phyloP scores from a whole-genome alignment of 176 grass and related monocot genomes.

The Panicum miliaceum region DNA sequence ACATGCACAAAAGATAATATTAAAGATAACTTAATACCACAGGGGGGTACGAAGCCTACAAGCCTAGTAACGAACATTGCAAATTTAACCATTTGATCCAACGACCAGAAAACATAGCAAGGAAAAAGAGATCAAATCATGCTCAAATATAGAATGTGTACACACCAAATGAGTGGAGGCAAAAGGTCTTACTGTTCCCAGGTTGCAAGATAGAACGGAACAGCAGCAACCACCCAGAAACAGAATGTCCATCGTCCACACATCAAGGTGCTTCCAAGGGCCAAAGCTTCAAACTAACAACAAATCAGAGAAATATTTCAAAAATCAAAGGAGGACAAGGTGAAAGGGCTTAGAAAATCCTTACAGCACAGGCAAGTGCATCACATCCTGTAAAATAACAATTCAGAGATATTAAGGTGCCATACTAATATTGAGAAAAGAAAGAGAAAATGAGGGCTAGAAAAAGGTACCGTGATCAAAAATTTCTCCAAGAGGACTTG shows the following conservation, averaged over 20 bases:
- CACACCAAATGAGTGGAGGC: constrained; percentile 15
- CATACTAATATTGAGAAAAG: not conserved
- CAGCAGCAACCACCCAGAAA: constrained; percentile 85
- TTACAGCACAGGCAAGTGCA: constrained; percentile 98
- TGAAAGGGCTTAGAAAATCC: constrained; percentile 46
- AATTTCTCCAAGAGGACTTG: constrained; percentile 98
- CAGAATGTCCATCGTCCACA: constrained; percentile 79
- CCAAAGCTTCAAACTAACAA: constrained; percentile 92
- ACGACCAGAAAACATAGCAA: constrained; percentile 19
- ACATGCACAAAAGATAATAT: constrained; percentile 4
- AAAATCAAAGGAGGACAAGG: constrained; percentile 25
- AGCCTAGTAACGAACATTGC: not conserved
- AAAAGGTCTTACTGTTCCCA: constrained; percentile 91
- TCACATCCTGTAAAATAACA: constrained; percentile 82
- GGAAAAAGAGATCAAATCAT: constrained; percentile 15
- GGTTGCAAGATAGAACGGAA: constrained; percentile 95
- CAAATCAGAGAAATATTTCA: constrained; percentile 27
- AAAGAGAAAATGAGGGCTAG: not conserved
- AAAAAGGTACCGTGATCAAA: constrained; percentile 84
- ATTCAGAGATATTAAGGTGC: constrained; percentile 27
- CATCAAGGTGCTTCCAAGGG: constrained; percentile 92
- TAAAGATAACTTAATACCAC: not conserved
- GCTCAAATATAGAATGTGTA: constrained; percentile 23
- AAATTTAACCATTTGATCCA: constrained; percentile 3
- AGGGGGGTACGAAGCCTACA: constrained; percentile 12